Evolutionary conservation across 2,329 filamentous ascomycete genomes (phyloP).

Genomic region (Alternaria rosae): DNA sequence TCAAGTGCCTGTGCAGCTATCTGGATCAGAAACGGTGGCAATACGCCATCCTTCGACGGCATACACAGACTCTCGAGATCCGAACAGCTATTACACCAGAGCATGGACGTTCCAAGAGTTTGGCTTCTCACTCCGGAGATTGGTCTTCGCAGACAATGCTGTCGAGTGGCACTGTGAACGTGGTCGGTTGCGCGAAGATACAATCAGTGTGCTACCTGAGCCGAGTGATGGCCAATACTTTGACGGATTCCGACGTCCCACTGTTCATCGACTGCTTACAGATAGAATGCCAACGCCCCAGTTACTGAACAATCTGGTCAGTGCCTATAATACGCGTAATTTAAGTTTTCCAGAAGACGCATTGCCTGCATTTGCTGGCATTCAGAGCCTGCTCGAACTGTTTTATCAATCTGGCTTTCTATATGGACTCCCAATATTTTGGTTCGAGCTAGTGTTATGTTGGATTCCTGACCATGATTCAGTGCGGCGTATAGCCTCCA

Average conservation of each 20-base stretch:
- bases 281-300: background rate
- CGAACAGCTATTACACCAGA: background rate
- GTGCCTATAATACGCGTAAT: background rate
- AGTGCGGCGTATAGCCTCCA: background rate
- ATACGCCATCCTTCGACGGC: background rate
- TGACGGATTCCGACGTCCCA: too few species aligned
- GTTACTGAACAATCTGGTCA: background rate
- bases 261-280: background rate
- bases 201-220: background rate
- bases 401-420: background rate
- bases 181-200: background rate
- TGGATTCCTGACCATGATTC: background rate
- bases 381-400: background rate
- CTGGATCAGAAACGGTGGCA: rapidly evolving
- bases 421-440: background rate
- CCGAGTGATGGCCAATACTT: too few species aligned
- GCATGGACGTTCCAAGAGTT: background rate
- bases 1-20: background rate
- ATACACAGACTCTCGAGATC: background rate
- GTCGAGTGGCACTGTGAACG: background rate
- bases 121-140: background rate
- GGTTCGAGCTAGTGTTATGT: background rate
- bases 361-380: background rate
- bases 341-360: background rate
- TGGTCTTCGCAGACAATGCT: background rate